These are phyloP conservation scores for Botrytis cinerea DNA, from an alignment of 2,329 filamentous ascomycete species.

Conservation along the genomic window DNA sequence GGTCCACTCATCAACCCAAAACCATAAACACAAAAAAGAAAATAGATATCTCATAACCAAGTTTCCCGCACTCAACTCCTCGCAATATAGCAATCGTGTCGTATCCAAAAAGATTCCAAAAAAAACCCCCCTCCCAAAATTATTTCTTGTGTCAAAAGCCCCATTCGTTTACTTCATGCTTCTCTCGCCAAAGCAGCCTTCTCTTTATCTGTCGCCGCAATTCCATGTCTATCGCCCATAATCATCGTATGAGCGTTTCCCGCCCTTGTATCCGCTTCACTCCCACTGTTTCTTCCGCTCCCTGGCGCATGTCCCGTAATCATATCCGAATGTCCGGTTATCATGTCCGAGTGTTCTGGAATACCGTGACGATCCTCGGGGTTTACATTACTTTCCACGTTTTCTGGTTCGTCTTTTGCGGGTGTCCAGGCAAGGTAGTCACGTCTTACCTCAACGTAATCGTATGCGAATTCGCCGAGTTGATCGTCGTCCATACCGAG, in stretches of 20 bases:
- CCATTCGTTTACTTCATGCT: neutral
- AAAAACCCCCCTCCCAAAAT: neutral
- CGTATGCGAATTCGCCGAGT: conserved; percentile 86
- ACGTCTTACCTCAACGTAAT: conserved; percentile 85
- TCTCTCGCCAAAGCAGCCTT: conserved; percentile 33
- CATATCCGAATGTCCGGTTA: conserved; percentile 49
- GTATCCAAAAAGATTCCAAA: neutral
- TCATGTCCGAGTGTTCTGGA: conserved; percentile 66
- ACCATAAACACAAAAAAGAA: conserved; percentile 6
- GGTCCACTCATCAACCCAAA: neutral
- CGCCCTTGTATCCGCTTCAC: conserved; percentile 40
- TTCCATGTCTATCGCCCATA: conserved; percentile 53
- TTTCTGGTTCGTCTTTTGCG: conserved; percentile 62
- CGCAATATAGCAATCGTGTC: neutral
- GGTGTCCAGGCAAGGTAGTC: conserved; percentile 89
- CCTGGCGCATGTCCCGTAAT: conserved; percentile 6
- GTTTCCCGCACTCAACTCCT: conserved; percentile 12
- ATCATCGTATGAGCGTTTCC: conserved; percentile 47
- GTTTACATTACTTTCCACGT: conserved; percentile 55
- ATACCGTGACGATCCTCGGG: conserved; percentile 72
- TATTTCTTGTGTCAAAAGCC: neutral
- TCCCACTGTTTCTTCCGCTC: conserved; percentile 1
- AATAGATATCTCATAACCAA: conserved; percentile 18
- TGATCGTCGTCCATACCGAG: conserved; percentile 90
- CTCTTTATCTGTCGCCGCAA: conserved; percentile 49